Evolutionary conservation across 192 early-diverging fungal genomes (phyloP), one percentile per base, ranked within the genome.

Genomic region (Coemansia sp.): DNA sequence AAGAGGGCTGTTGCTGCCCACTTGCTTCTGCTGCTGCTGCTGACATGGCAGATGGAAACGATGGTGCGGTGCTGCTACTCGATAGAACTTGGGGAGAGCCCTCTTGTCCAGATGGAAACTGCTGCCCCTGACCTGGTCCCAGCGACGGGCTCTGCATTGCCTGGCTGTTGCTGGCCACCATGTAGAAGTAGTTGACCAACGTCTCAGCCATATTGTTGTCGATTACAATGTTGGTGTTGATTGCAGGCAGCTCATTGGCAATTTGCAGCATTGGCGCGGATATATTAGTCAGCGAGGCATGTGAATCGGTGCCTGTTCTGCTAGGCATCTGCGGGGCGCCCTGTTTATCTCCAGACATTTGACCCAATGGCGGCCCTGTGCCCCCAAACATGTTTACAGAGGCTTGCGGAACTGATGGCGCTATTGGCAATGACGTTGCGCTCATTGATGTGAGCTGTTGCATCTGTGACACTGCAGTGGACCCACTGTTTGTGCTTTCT

Each of bases 161-260:
- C 20, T 58, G 51, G 43, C 19, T 55, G 30, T 68, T 69, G 61
- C 58, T 78, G 14, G 74, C 65, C 40, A 78, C 59, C 68, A 67
- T 70, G 38, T 67, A 78, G 50, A 78, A 78, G 57, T 78, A 78
- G 31, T 78, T 70, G 7, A 78, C 74, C 46, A 78, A 68, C 19
- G 74, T 78, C 55, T 78, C 74, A 0, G 74, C 74, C 74, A 78
- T 78, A 43, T 78, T 71, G 46, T 70, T 78, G 50, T 78, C 74
- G 21, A 78, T 78, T 13, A 78, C 74, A 28, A 78, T 59, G 45
- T 71, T 71, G 3, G 74, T 71, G 57, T 76, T 76, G 42, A 76
- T 69, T 13, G 61, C 55, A 20, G 53, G 19, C 31, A 62, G 18
- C 10, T 49, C 58, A 14, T 19, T 45, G 21, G 53, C 41, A 10